These are phyloP conservation scores for Pestalotiopsis fici DNA, from an alignment of 2,329 filamentous ascomycete genomes.

Conservation along the genomic window DNA sequence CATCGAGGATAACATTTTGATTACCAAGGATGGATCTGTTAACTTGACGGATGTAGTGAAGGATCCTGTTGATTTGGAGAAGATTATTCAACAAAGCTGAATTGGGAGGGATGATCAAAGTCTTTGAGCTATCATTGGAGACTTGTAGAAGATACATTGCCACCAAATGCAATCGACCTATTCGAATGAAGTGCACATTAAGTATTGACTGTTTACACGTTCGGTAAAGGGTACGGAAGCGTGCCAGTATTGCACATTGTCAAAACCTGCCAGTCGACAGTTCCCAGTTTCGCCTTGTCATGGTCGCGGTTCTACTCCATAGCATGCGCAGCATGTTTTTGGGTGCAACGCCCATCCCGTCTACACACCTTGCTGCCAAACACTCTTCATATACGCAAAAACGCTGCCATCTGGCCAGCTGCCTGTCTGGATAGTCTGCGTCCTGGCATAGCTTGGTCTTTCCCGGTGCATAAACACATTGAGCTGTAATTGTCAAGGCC, in stretches of 20 bases:
- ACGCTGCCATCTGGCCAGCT: background rate
- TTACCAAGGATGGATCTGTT: slow-evolving; percentile 68
- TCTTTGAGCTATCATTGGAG: background rate
- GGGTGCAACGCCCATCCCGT: background rate
- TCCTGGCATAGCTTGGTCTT: background rate
- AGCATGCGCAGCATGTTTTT: background rate
- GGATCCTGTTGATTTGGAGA: slow-evolving; percentile 63
- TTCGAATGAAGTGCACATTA: background rate
- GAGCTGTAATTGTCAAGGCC: slow-evolving; percentile 2
- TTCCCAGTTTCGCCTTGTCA: background rate
- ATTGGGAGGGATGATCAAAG: background rate
- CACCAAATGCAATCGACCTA: background rate
- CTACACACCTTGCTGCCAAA: background rate
- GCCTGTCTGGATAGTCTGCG: background rate
- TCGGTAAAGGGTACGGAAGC: background rate
- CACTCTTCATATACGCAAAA: background rate
- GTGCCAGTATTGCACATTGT: background rate
- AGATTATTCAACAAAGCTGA: slow-evolving; percentile 41
- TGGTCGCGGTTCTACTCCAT: background rate
- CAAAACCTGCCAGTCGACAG: background rate
- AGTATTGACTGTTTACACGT: background rate
- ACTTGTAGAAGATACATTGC: background rate
- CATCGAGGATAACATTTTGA: slow-evolving; percentile 72
- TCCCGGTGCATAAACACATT: background rate
- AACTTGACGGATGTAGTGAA: slow-evolving; percentile 75